Percentiles rank a stretch among this genome's conserved stretches.
These are phyloP conservation scores for Pulveroboletus ravenelii DNA, from an alignment of 768 basidiomycete species.

Conservation along the genomic window DNA sequence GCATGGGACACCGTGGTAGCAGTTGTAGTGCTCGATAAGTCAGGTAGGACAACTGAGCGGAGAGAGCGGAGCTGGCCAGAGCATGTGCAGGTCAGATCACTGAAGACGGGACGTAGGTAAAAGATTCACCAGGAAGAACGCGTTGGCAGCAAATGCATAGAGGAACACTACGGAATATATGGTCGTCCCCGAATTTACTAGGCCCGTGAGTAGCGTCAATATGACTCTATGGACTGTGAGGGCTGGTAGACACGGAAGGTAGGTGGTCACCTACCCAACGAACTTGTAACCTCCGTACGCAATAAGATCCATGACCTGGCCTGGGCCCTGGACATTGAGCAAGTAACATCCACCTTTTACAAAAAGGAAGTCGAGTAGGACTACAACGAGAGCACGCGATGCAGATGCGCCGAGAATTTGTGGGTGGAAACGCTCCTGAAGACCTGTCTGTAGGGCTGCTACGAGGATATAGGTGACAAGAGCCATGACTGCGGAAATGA, in stretches of 20 bases:
- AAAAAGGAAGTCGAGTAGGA: constrained; percentile 83
- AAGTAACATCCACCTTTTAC: constrained; percentile 93
- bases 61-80: constrained; percentile 81
- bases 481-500: constrained; percentile 70
- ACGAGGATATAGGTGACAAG: constrained; percentile 93
- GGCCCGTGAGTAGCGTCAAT: constrained; percentile 64
- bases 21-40: constrained; percentile 44
- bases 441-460: constrained; percentile 78
- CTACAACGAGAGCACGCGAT: constrained; percentile 77
- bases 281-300: constrained; percentile 98
- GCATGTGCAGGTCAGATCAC: neutral
- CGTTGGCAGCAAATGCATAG: constrained; percentile 86
- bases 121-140: constrained; percentile 79
- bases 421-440: constrained; percentile 81
- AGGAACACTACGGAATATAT: constrained; percentile 69
- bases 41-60: constrained; percentile 86
- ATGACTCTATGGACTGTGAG: constrained; percentile 61
- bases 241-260: neutral
- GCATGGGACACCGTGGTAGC: constrained; percentile 65
- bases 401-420: constrained; percentile 84
- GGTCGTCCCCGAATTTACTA: constrained; percentile 58
- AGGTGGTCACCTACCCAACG: constrained; percentile 60
- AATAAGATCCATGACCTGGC: constrained; percentile 74
- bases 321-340: constrained; percentile 73
- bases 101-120: neutral